Evolutionary conservation across 805 yeast genomes (phyloP).

Genomic region (Danielia reshetovae): DNA sequence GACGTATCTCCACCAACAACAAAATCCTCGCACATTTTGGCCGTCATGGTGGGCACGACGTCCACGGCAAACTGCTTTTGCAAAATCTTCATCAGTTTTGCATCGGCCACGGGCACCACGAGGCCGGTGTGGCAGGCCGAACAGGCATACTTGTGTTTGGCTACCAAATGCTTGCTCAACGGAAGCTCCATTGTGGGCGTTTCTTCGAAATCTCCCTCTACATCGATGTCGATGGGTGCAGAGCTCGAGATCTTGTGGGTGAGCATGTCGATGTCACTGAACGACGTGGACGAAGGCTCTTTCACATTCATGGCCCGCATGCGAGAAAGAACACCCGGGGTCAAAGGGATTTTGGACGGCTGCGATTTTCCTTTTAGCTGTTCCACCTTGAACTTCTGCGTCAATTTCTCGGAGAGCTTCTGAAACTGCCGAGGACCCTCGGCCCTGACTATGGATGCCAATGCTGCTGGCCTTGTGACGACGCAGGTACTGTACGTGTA

Average conservation of each 20-base stretch:
- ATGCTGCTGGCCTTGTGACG: constrained; percentile 15
- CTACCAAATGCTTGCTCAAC: constrained; percentile 20
- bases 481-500: constrained; percentile 12
- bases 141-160: constrained; percentile 26
- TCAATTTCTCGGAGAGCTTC: constrained; percentile 9
- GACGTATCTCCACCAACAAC: constrained; percentile 12
- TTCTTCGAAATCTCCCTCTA: too few species aligned
- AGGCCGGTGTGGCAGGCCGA: constrained; percentile 25
- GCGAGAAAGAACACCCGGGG: constrained; percentile 2
- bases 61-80: constrained; percentile 33
- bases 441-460: constrained; percentile 11
- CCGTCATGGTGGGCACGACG: constrained; percentile 26
- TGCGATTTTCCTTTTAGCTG: neutral
- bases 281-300: constrained; percentile 1
- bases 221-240: neutral
- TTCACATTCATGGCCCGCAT: constrained; percentile 8
- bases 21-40: constrained; percentile 10
- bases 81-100: constrained; percentile 25
- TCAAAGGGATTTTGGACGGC: neutral
- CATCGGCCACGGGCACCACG: constrained; percentile 23
- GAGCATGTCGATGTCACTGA: constrained; percentile 8
- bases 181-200: constrained; percentile 17
- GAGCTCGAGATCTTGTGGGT: neutral
- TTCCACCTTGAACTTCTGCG: neutral
- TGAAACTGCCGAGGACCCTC: constrained; percentile 9